A percentile compares a stretch with the other conserved stretches of the same genome.
These are phyloP conservation scores for Daldinia sp. DNA, from an alignment of 2,329 filamentous ascomycete genomes.

Conservation along the genomic window DNA sequence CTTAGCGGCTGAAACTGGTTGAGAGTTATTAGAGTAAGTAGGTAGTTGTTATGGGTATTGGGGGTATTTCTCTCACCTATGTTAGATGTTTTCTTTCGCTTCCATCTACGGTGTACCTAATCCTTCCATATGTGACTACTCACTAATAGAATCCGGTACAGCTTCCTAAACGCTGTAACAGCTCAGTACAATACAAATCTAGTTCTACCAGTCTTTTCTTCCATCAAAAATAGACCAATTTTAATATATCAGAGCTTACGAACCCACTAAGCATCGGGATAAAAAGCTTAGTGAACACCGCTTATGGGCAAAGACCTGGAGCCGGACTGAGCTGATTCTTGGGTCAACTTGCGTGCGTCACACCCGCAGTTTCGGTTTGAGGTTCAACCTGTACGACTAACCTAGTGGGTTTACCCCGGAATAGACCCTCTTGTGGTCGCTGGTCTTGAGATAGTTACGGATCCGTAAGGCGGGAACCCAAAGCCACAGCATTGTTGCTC, in stretches of 20 bases:
- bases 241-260: background rate
- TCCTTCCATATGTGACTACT: background rate
- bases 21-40: background rate
- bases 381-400: background rate
- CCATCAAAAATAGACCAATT: background rate
- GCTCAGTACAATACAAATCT: background rate
- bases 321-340: background rate
- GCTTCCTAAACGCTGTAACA: background rate
- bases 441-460: conserved; percentile 5
- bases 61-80: background rate
- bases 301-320: background rate
- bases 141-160: background rate
- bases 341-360: background rate
- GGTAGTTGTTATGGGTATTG: background rate
- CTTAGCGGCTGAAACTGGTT: conserved; percentile 6
- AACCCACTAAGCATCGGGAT: background rate
- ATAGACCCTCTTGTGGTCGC: conserved; percentile 5
- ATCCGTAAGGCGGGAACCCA: conserved; percentile 4
- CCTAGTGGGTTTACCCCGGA: background rate
- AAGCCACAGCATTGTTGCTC: conserved; percentile 12
- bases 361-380: background rate
- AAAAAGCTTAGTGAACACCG: background rate
- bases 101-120: background rate
- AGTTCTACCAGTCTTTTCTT: background rate
- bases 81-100: background rate